phyloP scores from a whole-genome alignment of 768 basidiomycete genomes.

The Sporobolomyces pararoseus region DNA sequence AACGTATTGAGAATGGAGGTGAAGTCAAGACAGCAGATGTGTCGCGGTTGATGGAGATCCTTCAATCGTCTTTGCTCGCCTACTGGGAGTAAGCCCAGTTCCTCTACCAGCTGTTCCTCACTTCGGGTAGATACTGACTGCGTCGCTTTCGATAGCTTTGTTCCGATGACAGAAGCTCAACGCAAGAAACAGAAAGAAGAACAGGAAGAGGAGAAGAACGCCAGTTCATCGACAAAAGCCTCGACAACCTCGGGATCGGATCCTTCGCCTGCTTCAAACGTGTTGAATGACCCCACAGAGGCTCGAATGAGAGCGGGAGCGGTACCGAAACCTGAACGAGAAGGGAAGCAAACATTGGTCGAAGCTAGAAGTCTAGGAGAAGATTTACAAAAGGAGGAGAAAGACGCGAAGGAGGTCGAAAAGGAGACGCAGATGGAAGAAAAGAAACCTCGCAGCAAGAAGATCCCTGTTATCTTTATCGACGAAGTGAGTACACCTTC shows the following conservation, averaged over 20 bases:
- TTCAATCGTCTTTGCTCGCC: constrained; percentile 59
- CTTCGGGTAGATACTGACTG: too few species aligned
- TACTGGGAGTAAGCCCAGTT: constrained; percentile 1
- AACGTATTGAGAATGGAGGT: constrained; percentile 56
- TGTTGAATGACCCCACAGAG: constrained; percentile 23
- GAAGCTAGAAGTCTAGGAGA: constrained; percentile 24
- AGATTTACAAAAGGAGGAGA: neutral
- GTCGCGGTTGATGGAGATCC: constrained; percentile 76
- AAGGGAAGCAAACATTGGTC: too few species aligned
- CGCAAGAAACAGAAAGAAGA: neutral
- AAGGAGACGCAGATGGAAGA: constrained; percentile 49
- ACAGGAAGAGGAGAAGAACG: neutral
- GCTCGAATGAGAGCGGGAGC: constrained; percentile 8
- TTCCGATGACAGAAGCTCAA: constrained; percentile 48
- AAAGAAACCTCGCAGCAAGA: constrained; percentile 56
- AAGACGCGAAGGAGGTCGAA: constrained; percentile 32
- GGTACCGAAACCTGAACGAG: constrained; percentile 1
- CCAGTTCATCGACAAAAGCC: too few species aligned
- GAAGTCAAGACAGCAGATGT: constrained; percentile 71
- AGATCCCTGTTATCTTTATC: constrained; percentile 73
- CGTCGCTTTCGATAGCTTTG: constrained; percentile 66
- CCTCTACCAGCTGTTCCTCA: too few species aligned
- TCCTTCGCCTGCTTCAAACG: neutral
- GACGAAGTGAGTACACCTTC: constrained; percentile 63
- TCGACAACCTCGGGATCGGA: neutral